These are phyloP conservation scores for Cadophora malorum DNA, from an alignment of 2,329 filamentous ascomycete species.

Conservation along the genomic window DNA sequence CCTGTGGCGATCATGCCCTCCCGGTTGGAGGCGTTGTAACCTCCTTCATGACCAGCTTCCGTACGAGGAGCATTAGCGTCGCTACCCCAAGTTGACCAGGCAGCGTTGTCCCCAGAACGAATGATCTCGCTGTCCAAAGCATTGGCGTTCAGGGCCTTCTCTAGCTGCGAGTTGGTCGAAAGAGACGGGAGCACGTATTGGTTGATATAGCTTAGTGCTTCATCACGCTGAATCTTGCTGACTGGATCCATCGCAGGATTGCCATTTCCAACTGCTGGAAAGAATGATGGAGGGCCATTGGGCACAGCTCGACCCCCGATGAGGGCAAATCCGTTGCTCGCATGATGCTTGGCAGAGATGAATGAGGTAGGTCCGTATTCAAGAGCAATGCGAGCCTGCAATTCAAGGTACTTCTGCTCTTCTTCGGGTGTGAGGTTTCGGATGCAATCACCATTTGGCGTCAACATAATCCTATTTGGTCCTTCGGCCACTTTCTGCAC, in stretches of 20 bases:
- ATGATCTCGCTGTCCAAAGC: constrained; percentile 42
- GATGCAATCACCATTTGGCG: constrained; percentile 78
- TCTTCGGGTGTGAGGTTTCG: constrained; percentile 72
- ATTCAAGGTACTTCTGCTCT: constrained; percentile 71
- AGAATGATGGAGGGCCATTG: constrained; percentile 67
- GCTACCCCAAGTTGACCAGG: constrained; percentile 42
- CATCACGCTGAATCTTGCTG: constrained; percentile 69
- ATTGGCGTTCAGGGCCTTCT: constrained; percentile 45
- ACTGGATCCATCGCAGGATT: constrained; percentile 60
- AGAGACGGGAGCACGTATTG: constrained; percentile 66
- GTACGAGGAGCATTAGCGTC: constrained; percentile 29
- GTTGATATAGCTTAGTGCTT: constrained; percentile 72
- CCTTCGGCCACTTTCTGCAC: constrained; percentile 69
- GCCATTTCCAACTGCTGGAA: constrained; percentile 52
- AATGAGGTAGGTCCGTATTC: constrained; percentile 62
- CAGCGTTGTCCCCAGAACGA: constrained; percentile 36
- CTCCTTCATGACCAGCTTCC: constrained; percentile 32
- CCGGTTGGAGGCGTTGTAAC: constrained; percentile 33
- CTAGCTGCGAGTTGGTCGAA: constrained; percentile 45
- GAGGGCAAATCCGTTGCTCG: constrained; percentile 63
- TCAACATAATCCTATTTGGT: constrained; percentile 70
- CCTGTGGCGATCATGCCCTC: constrained; percentile 43
- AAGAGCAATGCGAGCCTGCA: constrained; percentile 66
- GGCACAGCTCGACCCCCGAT: constrained; percentile 70
- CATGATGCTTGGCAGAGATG: constrained; percentile 60